Evolutionary conservation across 1,139 yeast species (phyloP), one percentile per base, ranked within the genome.

Genomic region (Eremothecium gossypii): DNA sequence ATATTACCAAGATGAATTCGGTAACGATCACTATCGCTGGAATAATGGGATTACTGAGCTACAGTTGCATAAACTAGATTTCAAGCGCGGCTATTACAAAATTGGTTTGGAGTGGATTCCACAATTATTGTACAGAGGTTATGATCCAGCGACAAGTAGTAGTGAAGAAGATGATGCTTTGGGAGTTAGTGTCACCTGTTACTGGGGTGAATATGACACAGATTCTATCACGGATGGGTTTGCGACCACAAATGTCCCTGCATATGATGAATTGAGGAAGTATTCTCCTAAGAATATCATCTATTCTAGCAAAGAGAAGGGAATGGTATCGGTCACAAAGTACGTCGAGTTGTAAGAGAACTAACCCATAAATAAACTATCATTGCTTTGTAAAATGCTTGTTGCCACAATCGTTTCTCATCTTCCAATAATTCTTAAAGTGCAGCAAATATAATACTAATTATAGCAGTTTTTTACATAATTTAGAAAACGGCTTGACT

Each of bases 91-190:
- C 2, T 65, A 69, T 1, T 82, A 76, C 54, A 82, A 73, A 49
- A 49, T 86, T 39, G 83, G 80, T 1, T 57, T 86, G 43, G 83
- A 83, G 54, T 85, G 95, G 95, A 68, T 83, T 34, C 94, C 94
- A 4, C 73, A 73, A 44, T 68, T 80, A 45, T 69, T 75, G 47
- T 76, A 36, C 33, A 38, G 41, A 10, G 14, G 20, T 11, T 10
- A 36, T 9, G 69, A 65, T 17, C 23, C 23, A 17, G 23, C 23
- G 23, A 17, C 23, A 17, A 17, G 23, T 17, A 17, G 23, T 17
- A 17, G 23, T 17, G 69, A 60, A 27, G 66, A 58, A 36, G 66
- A 63, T 37, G 65, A 66, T 33, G 50, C 50, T 14, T 60, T 85
- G 44, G 81, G 80, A 2, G 68, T 84, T 1, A 62, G 66, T 8